Percentiles rank a stretch among this genome's conserved stretches.
These are phyloP conservation scores for Fusarium sp. DNA, from an alignment of 2,329 filamentous ascomycete genomes.

Conservation along the genomic window DNA sequence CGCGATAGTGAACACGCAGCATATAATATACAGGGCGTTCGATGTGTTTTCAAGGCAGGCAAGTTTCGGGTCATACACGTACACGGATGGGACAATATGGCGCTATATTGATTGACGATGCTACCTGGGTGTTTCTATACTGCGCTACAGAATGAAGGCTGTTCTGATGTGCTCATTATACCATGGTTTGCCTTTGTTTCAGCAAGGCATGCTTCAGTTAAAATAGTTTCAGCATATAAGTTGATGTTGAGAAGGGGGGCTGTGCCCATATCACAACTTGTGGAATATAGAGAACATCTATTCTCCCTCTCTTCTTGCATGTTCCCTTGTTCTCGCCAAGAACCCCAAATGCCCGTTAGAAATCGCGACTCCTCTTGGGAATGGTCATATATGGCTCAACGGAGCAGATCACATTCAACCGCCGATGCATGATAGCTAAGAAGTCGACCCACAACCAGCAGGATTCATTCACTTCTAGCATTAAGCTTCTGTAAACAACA, in stretches of 20 bases:
- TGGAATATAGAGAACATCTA: background rate
- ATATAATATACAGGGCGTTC: slow-evolving; percentile 29
- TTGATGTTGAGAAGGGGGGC: background rate
- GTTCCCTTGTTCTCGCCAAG: background rate
- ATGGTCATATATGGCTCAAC: background rate
- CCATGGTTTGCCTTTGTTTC: slow-evolving; percentile 23
- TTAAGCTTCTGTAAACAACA: background rate
- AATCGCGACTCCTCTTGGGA: background rate
- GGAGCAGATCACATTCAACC: background rate
- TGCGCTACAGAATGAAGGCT: background rate
- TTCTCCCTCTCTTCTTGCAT: background rate
- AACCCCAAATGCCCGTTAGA: background rate
- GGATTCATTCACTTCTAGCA: background rate
- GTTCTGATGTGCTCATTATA: slow-evolving; percentile 20
- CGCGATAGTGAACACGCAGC: slow-evolving; percentile 20
- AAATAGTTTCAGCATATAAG: slow-evolving; percentile 6
- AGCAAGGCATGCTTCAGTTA: slow-evolving; percentile 10
- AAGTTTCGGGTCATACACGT: slow-evolving; percentile 17
- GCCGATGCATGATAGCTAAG: background rate
- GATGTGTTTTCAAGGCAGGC: slow-evolving; percentile 1
- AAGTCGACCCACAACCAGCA: background rate
- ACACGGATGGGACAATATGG: slow-evolving; percentile 13
- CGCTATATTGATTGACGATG: slow-evolving; percentile 1
- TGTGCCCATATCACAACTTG: background rate
- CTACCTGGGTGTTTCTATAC: background rate